Conservation (phyloP, 805 yeast species). For the Metschnikowia gruessii region DNA sequence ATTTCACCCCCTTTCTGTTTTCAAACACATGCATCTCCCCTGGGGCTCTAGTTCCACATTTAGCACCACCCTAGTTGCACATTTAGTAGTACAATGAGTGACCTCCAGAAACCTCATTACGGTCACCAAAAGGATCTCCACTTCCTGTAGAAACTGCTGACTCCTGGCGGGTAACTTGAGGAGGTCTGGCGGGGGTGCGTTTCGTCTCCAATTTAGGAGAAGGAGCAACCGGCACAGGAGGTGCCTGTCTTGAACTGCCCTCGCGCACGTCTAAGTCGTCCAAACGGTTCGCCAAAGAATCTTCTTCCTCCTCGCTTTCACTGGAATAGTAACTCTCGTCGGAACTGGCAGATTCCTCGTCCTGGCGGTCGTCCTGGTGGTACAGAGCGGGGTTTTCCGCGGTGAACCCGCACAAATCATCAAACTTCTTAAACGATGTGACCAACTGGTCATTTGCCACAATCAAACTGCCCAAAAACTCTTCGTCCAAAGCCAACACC, state of each 20-base stretch:
- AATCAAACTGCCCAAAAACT: conserved; percentile 80
- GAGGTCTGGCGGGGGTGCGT: conserved; percentile 6
- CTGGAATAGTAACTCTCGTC: conserved; percentile 43
- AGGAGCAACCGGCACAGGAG: conserved; percentile 23
- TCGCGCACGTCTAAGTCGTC: conserved; percentile 15
- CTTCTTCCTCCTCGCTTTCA: conserved; percentile 36
- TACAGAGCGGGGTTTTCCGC: conserved; percentile 37
- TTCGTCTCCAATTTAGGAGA: conserved; percentile 17
- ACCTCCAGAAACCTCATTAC: conserved; percentile 9
- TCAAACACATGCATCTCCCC: too few species aligned
- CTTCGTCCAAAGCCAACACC: conserved; percentile 54
- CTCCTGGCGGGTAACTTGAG: conserved; percentile 21
- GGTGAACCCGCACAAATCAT: conserved; percentile 46
- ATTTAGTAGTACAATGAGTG: conserved; percentile 7
- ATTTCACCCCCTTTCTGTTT: too few species aligned
- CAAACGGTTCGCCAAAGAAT: conserved; percentile 10
- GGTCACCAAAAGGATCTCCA: conserved; percentile 40
- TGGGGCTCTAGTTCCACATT: too few species aligned
- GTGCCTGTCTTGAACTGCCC: conserved; percentile 12
- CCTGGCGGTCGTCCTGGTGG: conserved; percentile 22
- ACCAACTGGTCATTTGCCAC: conserved; percentile 91
- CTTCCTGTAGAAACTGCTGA: conserved; percentile 26
- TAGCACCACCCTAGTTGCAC: too few species aligned
- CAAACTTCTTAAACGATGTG: conserved; percentile 64
- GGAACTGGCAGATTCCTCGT: conserved; percentile 17